Evolutionary conservation across 257 asterid genomes (phyloP).

Genomic region (Thymus mandschuricus): DNA sequence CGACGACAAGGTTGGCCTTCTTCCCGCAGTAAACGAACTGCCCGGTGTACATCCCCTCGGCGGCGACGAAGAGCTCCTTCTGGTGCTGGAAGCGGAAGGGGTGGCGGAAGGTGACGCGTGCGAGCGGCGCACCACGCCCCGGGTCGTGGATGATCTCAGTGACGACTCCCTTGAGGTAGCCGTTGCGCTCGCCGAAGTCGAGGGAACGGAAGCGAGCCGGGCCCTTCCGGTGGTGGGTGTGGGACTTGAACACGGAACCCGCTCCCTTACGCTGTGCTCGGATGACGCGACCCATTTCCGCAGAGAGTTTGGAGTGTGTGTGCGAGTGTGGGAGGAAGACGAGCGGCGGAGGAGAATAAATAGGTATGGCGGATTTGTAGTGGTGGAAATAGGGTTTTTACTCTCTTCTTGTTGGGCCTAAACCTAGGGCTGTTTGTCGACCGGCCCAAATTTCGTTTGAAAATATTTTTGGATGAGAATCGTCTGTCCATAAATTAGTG

Average conservation of each 20-base stretch:
- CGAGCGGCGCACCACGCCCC: constrained; percentile 60
- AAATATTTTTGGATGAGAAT: too few relatives aligned
- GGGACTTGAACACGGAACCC: constrained; percentile 60
- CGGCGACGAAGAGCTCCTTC: constrained; percentile 65
- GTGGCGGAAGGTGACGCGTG: constrained; percentile 64
- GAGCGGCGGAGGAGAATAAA: constrained; percentile 12
- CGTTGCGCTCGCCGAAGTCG: constrained; percentile 65
- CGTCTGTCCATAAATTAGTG: too few relatives aligned
- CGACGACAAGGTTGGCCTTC: constrained; percentile 58
- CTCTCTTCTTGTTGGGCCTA: too few relatives aligned
- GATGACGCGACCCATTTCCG: constrained; percentile 63
- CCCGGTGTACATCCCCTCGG: constrained; percentile 64
- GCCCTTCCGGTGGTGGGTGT: constrained; percentile 69
- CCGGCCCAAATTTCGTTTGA: too few relatives aligned
- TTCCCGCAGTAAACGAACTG: constrained; percentile 60
- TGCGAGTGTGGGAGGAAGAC: constrained; percentile 2
- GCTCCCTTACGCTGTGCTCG: constrained; percentile 69
- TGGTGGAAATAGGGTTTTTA: constrained; percentile 31
- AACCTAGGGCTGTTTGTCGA: too few relatives aligned
- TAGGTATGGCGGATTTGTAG: not conserved
- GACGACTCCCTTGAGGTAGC: constrained; percentile 60
- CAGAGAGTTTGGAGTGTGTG: not conserved
- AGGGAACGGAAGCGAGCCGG: constrained; percentile 60
- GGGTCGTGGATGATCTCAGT: constrained; percentile 65
- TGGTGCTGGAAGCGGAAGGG: constrained; percentile 66